Base-by-base conservation (phyloP, 2,329 filamentous ascomycete genomes). In the Neodidymelliopsis sp. region DNA sequence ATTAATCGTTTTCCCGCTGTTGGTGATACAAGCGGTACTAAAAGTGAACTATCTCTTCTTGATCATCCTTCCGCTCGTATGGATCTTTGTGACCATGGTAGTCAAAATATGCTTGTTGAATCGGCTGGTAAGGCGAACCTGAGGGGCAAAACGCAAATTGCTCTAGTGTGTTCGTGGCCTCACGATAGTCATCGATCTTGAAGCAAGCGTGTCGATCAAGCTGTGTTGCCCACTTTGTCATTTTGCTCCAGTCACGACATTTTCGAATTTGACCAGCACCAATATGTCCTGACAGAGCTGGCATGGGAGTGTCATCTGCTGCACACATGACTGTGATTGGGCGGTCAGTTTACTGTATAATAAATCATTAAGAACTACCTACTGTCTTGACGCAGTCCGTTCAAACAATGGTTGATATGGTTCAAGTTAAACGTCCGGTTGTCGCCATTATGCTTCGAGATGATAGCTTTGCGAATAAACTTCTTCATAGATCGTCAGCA, bases 301-400 rank as follows among this genome's bases (percentile, higher is more conserved):
- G 62, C 66, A 71, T 68, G 1, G 68, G 69, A 4, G 69, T 72
- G 47, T 71, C 69, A 38, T 72, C 69, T 15, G 67, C 69, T 27
- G 54, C 57, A 28, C 69, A 72, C 51, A 71, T 65, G 46, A 71
- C 49, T 52, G 18, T 40, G 15, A 9, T 15, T 13, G 30, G 16
- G n/a, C 3, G 19, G 24, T 45, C 20, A 40, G 40, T 22, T 3
- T 10, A 4, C 8, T n/a, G n/a, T n/a, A n/a, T 9, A 15, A 18
- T 3, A 3, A 2, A 25, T 13, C 4, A 22, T 22, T 20, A 11
- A 22, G 19, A 20, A 23, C 13, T 7, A 41, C 37, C 20, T 13
- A 52, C 49, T 62, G 38, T 70, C 63, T 56, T 71, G 68, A 35
- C 69, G 61, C 10, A 72, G 40, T 8, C 62, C 62, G 34, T 71